Evolutionary conservation across 2,329 filamentous ascomycete species (phyloP), one percentile per base, ranked within the genome.

Genomic region (Stagonosporopsis rhizophila): DNA sequence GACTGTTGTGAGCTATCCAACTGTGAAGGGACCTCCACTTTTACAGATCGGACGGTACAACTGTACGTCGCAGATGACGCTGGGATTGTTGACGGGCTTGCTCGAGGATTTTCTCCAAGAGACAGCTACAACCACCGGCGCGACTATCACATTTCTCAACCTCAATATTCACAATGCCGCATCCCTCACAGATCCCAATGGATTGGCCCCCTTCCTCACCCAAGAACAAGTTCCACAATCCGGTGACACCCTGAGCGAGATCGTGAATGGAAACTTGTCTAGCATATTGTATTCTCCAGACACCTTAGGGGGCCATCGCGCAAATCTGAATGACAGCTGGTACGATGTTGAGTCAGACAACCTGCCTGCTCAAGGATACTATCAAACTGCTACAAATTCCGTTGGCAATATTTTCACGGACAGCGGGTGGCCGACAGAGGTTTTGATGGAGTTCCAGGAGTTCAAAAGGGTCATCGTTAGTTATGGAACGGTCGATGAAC

Each of bases 371-470:
- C 61, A 72, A 3, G 78, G 80, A 22, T 89, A 87, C 63, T 87
- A 84, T 55, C 75, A 75, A 6, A 76, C 77, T 1, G 67, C 79
- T 8, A 65, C 71, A 25, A 63, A 76, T 37, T 44, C 63, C 11
- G 62, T 72, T 3, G 77, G 78, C 17, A 76, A 72, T 7, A 39
- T 68, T 2, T 78, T 78, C 19, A 88, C 86, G 0, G 67, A 78
- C 0, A 80, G 87, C 71, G 87, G 87, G 11, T 89, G 87, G 87
- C 87, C 87, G 0, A 83, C 81, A n/a, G 82, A 85, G 61, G 79
- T 80, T 19, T 86, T 81, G 61, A 72, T 88, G 30, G 83, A 86
- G 61, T 79, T 87, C 40, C 76, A 78, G 2, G 75, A 79, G 42
- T 78, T 79, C n/a, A 81, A 81, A 60, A 78, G 87, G 28, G 62